These are phyloP conservation scores for Tylopilus vinaceipallidus DNA, from an alignment of 768 basidiomycete genomes.

Conservation along the genomic window DNA sequence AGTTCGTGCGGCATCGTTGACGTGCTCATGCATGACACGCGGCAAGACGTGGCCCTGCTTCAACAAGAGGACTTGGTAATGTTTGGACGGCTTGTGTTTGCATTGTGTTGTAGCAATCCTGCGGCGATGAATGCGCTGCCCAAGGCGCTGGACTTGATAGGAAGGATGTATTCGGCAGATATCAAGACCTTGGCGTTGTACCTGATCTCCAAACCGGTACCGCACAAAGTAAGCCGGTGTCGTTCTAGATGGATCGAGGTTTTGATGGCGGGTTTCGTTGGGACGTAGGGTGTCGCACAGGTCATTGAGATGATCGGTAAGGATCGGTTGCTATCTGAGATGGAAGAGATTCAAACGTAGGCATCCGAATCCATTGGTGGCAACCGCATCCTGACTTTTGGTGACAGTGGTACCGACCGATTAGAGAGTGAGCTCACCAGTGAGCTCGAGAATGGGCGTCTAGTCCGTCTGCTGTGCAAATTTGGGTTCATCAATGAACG, in stretches of 20 bases:
- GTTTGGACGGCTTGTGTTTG: slow-evolving; percentile 83
- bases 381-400: not conserved
- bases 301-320: slow-evolving; percentile 78
- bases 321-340: slow-evolving; percentile 62
- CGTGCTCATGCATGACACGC: slow-evolving; percentile 73
- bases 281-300: slow-evolving; percentile 66
- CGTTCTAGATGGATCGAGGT: not conserved
- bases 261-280: not conserved
- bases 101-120: slow-evolving; percentile 69
- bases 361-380: slow-evolving; percentile 20
- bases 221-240: slow-evolving; percentile 50
- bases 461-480: slow-evolving; percentile 87
- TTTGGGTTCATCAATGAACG: slow-evolving; percentile 98
- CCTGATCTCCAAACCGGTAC: slow-evolving; percentile 68
- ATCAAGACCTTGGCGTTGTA: slow-evolving; percentile 79
- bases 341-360: slow-evolving; percentile 81
- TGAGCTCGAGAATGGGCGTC: slow-evolving; percentile 91
- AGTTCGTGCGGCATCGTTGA: slow-evolving; percentile 87
- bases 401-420: slow-evolving; percentile 69
- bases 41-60: slow-evolving; percentile 51
- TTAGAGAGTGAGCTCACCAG: slow-evolving; percentile 81
- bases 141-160: slow-evolving; percentile 75
- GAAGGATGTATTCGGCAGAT: slow-evolving; percentile 73
- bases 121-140: slow-evolving; percentile 56
- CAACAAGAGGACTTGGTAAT: slow-evolving; percentile 89